A percentile compares a stretch with the other conserved stretches of the same genome.
phyloP scores from a whole-genome alignment of 2,329 filamentous ascomycete genomes.

The Sphaerulina vaccinii region DNA sequence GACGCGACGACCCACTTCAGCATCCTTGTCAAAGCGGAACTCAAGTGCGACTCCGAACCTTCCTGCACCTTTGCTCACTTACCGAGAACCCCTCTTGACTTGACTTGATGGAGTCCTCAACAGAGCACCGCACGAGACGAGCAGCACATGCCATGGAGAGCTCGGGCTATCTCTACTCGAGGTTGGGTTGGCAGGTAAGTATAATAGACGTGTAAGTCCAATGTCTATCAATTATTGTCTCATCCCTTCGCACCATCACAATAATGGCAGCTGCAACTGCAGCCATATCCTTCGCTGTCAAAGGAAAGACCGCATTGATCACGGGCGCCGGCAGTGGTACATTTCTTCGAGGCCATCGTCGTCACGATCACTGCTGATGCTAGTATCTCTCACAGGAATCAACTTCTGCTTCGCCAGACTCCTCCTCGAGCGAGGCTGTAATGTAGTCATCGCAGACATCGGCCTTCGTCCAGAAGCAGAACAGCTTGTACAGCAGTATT shows the following conservation, averaged over 20 bases:
- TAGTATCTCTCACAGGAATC: constrained; percentile 41
- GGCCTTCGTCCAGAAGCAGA: constrained; percentile 49
- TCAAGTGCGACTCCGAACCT: background rate
- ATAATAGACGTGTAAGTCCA: background rate
- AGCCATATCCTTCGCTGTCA: constrained; percentile 39
- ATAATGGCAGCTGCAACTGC: constrained; percentile 27
- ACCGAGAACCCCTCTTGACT: background rate
- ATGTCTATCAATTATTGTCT: too few relatives aligned
- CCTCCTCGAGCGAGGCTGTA: constrained; percentile 47
- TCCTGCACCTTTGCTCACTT: background rate
- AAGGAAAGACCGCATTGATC: constrained; percentile 49
- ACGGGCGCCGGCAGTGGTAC: constrained; percentile 49
- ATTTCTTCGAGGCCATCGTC: background rate
- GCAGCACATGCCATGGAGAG: background rate
- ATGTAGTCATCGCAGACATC: constrained; percentile 51
- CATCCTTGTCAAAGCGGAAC: background rate
- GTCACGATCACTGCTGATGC: background rate
- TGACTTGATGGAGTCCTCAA: background rate
- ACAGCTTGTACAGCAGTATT: constrained; percentile 41
- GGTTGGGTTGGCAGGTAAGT: too few relatives aligned
- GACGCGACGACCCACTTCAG: background rate
- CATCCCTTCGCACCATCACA: background rate
- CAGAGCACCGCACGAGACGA: background rate
- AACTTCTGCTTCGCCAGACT: constrained; percentile 48
- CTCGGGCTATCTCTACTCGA: too few relatives aligned